A percentile compares a stretch with the other conserved stretches of the same genome.
phyloP scores from a whole-genome alignment of 441 rosid genomes.

The Cnidoscolus chayamansa region DNA sequence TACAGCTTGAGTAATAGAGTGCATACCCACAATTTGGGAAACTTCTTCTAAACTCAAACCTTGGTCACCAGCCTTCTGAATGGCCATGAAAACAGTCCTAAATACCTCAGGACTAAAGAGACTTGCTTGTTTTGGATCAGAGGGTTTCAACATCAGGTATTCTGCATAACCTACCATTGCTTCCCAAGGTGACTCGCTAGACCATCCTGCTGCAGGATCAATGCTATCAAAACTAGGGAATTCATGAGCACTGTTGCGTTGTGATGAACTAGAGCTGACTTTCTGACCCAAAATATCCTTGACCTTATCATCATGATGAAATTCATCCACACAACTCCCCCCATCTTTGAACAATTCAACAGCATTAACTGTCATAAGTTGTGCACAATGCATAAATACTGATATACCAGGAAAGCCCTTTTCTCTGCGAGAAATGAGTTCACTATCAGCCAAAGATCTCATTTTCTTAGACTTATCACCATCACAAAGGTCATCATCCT shows the following conservation, averaged over 20 bases:
- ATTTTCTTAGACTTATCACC: conserved; percentile 57
- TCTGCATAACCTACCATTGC: conserved; percentile 62
- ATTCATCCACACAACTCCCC: conserved; percentile 32
- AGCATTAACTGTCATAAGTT: conserved; percentile 39
- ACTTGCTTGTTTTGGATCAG: conserved; percentile 33
- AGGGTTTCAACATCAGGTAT: conserved; percentile 37
- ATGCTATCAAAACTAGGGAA: conserved; percentile 34
- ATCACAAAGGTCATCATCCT: conserved; percentile 50
- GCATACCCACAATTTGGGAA: conserved; percentile 41
- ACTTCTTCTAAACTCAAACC: conserved; percentile 74
- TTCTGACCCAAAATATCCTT: conserved; percentile 28
- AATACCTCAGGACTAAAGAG: conserved; percentile 48
- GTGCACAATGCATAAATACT: conserved; percentile 51
- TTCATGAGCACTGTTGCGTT: conserved; percentile 41
- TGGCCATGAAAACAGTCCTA: conserved; percentile 48
- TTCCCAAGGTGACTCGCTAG: conserved; percentile 64
- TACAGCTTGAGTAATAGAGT: conserved; percentile 30
- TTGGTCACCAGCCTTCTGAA: conserved; percentile 92
- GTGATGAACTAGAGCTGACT: conserved; percentile 30
- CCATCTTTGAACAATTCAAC: conserved; percentile 52
- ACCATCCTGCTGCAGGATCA: conserved; percentile 38
- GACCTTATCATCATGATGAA: conserved; percentile 34
- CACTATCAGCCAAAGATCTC: conserved; percentile 63
- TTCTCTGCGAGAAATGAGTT: conserved; percentile 74
- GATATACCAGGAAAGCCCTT: conserved; percentile 93